phyloP scores from a whole-genome alignment of 805 yeast species.

The Ogataea corticis region DNA sequence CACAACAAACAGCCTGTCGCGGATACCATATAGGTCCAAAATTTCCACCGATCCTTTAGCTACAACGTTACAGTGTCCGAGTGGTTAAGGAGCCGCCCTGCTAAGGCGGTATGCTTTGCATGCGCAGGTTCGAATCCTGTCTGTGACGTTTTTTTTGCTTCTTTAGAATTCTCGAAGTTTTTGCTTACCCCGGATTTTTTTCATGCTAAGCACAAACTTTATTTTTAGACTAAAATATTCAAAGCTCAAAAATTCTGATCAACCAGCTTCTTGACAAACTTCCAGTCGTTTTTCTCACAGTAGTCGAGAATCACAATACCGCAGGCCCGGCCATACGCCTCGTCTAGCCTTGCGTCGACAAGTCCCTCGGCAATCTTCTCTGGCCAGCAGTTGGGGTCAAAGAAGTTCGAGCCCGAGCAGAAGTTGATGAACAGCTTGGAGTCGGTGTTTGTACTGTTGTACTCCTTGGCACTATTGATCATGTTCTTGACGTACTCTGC shows the following conservation, averaged over 20 bases:
- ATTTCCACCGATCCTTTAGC: background rate
- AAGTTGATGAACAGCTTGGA: conserved; percentile 68
- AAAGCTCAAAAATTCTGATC: conserved; percentile 44
- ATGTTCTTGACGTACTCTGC: conserved; percentile 56
- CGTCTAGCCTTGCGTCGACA: conserved; percentile 42
- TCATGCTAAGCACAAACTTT: background rate
- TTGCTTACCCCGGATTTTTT: background rate
- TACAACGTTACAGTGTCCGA: conserved; percentile 60
- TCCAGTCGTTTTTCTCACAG: conserved; percentile 63
- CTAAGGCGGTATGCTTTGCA: conserved; percentile 88
- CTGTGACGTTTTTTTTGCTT: conserved; percentile 74
- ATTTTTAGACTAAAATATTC: too few relatives aligned
- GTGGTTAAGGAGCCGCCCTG: conserved; percentile 79
- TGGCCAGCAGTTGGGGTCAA: conserved; percentile 76
- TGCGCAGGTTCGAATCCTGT: conserved; percentile 99
- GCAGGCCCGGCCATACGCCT: conserved; percentile 51
- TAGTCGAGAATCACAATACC: conserved; percentile 73
- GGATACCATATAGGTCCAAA: background rate
- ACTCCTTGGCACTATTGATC: conserved; percentile 51
- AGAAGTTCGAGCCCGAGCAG: conserved; percentile 72
- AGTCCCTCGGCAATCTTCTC: conserved; percentile 58
- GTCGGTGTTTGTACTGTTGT: conserved; percentile 44
- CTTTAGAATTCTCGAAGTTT: background rate
- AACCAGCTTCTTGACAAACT: conserved; percentile 48
- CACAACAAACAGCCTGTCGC: conserved; percentile 1